Percentiles rank a stretch among this genome's conserved stretches.
Conservation (phyloP, 805 yeast genomes). For the Ogataea allantospora region DNA sequence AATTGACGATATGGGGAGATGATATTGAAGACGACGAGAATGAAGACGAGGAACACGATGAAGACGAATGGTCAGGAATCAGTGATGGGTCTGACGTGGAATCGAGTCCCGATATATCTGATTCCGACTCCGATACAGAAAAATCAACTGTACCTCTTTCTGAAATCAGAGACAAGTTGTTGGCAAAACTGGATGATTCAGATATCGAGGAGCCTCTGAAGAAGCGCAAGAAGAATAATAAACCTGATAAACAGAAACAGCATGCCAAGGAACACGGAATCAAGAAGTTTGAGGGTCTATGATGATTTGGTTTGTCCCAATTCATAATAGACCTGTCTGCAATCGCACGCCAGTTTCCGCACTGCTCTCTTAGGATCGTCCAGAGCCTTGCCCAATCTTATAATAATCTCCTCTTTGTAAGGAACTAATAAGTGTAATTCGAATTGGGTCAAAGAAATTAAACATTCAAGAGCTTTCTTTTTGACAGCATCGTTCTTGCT, state of each 20-base stretch:
- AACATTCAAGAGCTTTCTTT: conserved; percentile 53
- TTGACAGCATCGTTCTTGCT: conserved; percentile 46
- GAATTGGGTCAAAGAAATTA: conserved; percentile 47
- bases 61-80: conserved; percentile 16
- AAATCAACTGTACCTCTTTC: conserved; percentile 23
- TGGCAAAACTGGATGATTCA: conserved; percentile 28
- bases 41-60: conserved; percentile 15
- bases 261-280: conserved; percentile 64
- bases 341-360: conserved; percentile 72
- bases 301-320: conserved; percentile 29
- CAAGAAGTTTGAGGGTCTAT: conserved; percentile 60
- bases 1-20: conserved; percentile 68
- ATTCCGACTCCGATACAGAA: conserved; percentile 8
- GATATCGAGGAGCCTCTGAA: conserved; percentile 24
- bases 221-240: conserved; percentile 35
- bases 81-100: conserved; percentile 7
- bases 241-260: conserved; percentile 35
- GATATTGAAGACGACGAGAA: conserved; percentile 3
- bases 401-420: conserved; percentile 49
- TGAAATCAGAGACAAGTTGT: conserved; percentile 26
- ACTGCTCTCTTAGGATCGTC: conserved; percentile 76
- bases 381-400: conserved; percentile 48
- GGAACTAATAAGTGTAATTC: conserved; percentile 46
- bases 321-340: conserved; percentile 76
- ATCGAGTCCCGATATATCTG: not conserved